These are phyloP conservation scores for Penicillium brevicompactum DNA, from an alignment of 2,329 filamentous ascomycete species.

Conservation along the genomic window DNA sequence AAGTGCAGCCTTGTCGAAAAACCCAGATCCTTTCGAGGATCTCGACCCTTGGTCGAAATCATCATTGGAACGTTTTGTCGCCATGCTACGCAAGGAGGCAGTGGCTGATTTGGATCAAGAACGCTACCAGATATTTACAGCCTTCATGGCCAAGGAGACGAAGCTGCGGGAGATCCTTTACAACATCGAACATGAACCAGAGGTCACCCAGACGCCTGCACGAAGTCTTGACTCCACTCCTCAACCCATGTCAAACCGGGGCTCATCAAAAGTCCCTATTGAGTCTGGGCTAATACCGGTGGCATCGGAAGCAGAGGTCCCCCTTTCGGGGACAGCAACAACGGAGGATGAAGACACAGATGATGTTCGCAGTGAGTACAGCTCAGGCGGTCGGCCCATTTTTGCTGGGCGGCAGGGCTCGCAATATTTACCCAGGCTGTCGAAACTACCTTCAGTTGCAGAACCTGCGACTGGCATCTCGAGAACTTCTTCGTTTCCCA, in stretches of 20 bases:
- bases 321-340: not conserved
- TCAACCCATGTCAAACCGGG: constrained; percentile 10
- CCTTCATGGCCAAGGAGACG: constrained; percentile 52
- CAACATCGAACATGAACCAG: constrained; percentile 48
- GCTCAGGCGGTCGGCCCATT: constrained; percentile 57
- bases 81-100: constrained; percentile 57
- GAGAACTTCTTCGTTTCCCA: not conserved
- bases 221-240: constrained; percentile 11
- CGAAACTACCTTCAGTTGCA: constrained; percentile 8
- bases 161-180: constrained; percentile 52
- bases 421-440: constrained; percentile 15
- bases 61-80: constrained; percentile 56
- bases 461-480: not conserved
- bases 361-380: constrained; percentile 46
- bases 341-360: constrained; percentile 14
- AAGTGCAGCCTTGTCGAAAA: constrained; percentile 13
- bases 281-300: constrained; percentile 40
- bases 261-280: constrained; percentile 14
- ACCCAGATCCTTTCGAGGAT: constrained; percentile 52
- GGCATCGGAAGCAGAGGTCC: constrained; percentile 26
- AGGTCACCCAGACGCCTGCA: constrained; percentile 19
- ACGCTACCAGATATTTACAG: constrained; percentile 56
- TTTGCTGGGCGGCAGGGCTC: constrained; percentile 27
- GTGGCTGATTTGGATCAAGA: constrained; percentile 51
- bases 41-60: constrained; percentile 61